phyloP scores from a whole-genome alignment of 2,329 filamentous ascomycete species.

The Fusarium redolens region DNA sequence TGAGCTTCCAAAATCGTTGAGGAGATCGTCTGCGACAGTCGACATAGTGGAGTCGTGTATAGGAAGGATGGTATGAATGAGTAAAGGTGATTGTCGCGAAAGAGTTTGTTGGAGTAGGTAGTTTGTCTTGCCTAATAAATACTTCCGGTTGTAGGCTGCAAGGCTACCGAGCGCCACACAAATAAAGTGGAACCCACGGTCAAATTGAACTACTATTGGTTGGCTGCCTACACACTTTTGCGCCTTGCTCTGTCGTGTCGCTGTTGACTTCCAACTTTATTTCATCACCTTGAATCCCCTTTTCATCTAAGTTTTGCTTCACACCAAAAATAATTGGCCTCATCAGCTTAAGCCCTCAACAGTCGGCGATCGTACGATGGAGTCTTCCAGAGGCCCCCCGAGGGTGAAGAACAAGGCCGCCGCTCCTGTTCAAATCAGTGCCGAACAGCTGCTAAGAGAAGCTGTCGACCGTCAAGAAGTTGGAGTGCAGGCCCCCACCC shows the following conservation, averaged over 20 bases:
- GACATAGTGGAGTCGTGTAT: conserved; percentile 70
- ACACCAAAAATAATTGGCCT: not conserved
- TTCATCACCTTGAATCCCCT: conserved; percentile 9
- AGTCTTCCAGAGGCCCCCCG: conserved; percentile 89
- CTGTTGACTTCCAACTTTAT: conserved; percentile 24
- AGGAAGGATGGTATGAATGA: conserved; percentile 10
- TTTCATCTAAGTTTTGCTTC: not conserved
- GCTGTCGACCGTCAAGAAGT: conserved; percentile 96
- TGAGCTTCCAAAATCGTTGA: conserved; percentile 76
- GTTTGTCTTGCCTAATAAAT: conserved; percentile 35
- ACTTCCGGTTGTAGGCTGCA: conserved; percentile 38
- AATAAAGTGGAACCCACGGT: not conserved
- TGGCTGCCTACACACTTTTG: conserved; percentile 40
- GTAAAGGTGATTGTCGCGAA: conserved; percentile 29
- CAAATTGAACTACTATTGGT: not conserved
- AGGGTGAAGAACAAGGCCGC: conserved; percentile 99
- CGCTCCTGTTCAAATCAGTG: conserved; percentile 90
- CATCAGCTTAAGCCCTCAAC: not conserved
- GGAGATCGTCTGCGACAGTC: conserved; percentile 89
- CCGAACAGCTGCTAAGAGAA: conserved; percentile 96
- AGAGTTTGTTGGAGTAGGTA: conserved; percentile 7
- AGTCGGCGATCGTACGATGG: conserved; percentile 70
- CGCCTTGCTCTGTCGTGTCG: conserved; percentile 44
- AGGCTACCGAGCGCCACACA: conserved; percentile 45
- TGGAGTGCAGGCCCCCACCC: conserved; percentile 87